Percentiles rank a stretch among this genome's conserved stretches.
Evolutionary conservation across 129 eudicot genomes (phyloP).

Genomic region (Escallonia herrerae): DNA sequence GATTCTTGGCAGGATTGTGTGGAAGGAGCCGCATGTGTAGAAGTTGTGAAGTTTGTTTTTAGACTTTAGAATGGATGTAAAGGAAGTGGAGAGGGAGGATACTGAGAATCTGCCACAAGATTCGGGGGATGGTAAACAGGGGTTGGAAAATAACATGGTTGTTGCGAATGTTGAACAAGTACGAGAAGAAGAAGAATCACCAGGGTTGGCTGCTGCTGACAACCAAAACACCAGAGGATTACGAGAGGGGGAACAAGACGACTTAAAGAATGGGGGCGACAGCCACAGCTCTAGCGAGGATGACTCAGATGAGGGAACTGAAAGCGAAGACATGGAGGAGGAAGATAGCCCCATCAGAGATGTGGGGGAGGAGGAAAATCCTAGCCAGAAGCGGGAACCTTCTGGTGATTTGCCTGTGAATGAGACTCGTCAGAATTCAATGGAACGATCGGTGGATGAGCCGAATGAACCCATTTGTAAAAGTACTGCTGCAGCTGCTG

Average conservation of each 20-base stretch:
- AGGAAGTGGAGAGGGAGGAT: constrained; percentile 57
- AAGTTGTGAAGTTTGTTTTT: background rate
- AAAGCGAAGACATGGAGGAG: background rate
- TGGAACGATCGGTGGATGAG: constrained; percentile 13
- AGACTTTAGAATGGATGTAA: constrained; percentile 36
- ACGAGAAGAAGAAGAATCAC: constrained; percentile 17
- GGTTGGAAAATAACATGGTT: constrained; percentile 8
- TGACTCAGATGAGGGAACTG: constrained; percentile 14
- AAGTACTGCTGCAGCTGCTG: constrained; percentile 18
- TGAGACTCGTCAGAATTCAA: constrained; percentile 23
- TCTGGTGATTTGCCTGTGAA: constrained; percentile 17
- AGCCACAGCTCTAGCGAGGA: background rate
- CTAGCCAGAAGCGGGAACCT: constrained; percentile 8
- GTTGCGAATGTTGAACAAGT: constrained; percentile 19
- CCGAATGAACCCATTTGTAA: constrained; percentile 16
- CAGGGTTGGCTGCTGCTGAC: constrained; percentile 8
- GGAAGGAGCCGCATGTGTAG: no score
- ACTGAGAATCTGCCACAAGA: constrained; percentile 27
- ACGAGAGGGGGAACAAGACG: background rate
- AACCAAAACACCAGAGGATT: constrained; percentile 13
- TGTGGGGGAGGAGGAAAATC: constrained; percentile 13
- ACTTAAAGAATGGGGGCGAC: background rate
- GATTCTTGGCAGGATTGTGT: no score
- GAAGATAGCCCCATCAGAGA: constrained; percentile 2
- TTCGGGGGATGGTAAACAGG: constrained; percentile 16